Evolutionary conservation across 2,329 filamentous ascomycete species (phyloP), one percentile per base, ranked within the genome.

Genomic region (Coniochaeta pulveracea): DNA sequence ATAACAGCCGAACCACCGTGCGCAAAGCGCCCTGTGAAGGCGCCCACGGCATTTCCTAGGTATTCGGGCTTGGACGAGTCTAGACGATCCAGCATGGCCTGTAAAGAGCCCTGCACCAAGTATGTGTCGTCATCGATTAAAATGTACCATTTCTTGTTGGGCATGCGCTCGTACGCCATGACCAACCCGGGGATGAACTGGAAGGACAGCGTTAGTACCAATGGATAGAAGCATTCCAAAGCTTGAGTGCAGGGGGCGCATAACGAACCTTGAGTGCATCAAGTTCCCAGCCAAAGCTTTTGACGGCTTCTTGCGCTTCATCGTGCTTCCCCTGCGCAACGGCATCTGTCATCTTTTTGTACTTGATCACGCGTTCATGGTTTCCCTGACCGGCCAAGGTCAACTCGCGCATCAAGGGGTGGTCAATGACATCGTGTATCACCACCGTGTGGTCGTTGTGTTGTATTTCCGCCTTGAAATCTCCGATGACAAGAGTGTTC

Each of bases 51-150:
- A 35, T 72, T 72, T 26, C 69, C 69, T 15, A 72, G 46, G 43
- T 71, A 72, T 21, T 63, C 54, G 14, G 64, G 58, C 35, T 54
- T 50, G 9, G 51, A 44, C 3, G 59, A 55, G 46, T 72, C 57
- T 37, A 72, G 47, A 35, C 67, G 65, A 15, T 57, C 55, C 11
- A 72, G 51, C 11, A 72, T 46, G 4, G 61, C 45, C 28, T 53
- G 49, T 19, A 73, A 49, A 15, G 66, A 65, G 4, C 60, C 54
- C 34, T 57, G 57, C 25, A 71, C 55, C 26, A 72, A 47, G 44
- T 64, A 72, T 2, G 65, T 72, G 43, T 73, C 68, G 46, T 72
- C 69, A 48, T 72, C 68, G 15, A 69, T 46, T 42, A 72, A 62
- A 38, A 72, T 47, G 42, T 72, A 72, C 69, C 69, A 72, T 45